These are phyloP conservation scores for Gossypium stocksii DNA, from an alignment of 345 rosid species.

Conservation along the genomic window DNA sequence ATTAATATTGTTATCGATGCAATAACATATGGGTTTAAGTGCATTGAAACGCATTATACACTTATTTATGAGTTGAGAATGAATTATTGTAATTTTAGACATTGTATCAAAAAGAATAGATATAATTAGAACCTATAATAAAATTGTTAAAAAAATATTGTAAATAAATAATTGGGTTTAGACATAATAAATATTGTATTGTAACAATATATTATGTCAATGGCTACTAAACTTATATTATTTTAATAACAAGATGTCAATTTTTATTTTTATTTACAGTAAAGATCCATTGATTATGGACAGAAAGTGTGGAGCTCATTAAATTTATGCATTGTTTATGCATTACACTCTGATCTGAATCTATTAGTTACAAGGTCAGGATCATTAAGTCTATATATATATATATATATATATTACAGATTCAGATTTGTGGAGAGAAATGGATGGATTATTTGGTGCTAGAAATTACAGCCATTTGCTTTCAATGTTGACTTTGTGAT, in stretches of 20 bases:
- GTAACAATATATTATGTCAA: not conserved
- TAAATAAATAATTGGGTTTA: not conserved
- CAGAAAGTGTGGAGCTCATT: not conserved
- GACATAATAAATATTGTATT: no score
- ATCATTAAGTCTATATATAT: not conserved
- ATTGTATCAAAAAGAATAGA: no score
- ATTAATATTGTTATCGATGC: no score
- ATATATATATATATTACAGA: not conserved
- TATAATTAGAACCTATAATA: not conserved
- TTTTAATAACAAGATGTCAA: not conserved
- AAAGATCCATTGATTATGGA: not conserved
- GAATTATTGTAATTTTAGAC: fast-evolving
- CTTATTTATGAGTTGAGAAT: no score
- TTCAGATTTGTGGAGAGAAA: no score
- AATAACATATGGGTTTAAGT: no score
- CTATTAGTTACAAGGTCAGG: not conserved
- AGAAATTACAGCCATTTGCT: not conserved
- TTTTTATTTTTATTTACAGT: no score
- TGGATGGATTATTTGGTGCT: not conserved
- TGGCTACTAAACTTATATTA: not conserved
- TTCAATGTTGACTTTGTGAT: not conserved
- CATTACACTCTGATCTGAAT: not conserved
- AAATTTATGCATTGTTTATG: not conserved
- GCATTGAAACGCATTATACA: no score
- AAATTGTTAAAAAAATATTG: not conserved